Conservation (phyloP, 257 asterid genomes). For the Solanum chmielewskii region DNA sequence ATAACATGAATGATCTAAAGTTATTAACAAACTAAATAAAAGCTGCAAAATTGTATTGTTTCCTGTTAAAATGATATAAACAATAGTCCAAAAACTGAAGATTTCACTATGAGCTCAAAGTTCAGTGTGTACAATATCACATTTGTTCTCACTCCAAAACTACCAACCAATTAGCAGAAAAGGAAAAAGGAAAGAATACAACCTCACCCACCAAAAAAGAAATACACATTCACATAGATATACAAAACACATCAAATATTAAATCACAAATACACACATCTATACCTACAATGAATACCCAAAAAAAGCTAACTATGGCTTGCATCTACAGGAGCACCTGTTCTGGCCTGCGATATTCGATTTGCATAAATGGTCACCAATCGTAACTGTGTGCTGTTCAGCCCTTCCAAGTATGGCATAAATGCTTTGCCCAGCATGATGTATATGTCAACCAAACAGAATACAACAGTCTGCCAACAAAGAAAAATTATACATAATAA, state of each 20-base stretch:
- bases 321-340: constrained; percentile 65
- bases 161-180: background rate
- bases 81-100: background rate
- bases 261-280: constrained; percentile 10
- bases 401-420: constrained; percentile 89
- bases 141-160: background rate
- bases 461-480: constrained; percentile 79
- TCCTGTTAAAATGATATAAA: background rate
- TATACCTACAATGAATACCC: background rate
- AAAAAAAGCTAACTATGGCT: constrained; percentile 25
- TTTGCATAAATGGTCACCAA: constrained; percentile 92
- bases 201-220: background rate
- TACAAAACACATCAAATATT: background rate
- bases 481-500: background rate
- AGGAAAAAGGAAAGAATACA: background rate
- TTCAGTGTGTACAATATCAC: background rate
- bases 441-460: constrained; percentile 95
- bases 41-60: background rate
- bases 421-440: constrained; percentile 94
- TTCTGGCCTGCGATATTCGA: constrained; percentile 95
- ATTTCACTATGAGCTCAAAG: background rate
- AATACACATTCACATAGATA: background rate
- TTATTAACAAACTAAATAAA: background rate
- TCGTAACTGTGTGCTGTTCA: constrained; percentile 77
- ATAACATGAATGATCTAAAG: background rate